Evolutionary conservation across 1,139 yeast species (phyloP).

Genomic region (Wickerhamomyces sp.): DNA sequence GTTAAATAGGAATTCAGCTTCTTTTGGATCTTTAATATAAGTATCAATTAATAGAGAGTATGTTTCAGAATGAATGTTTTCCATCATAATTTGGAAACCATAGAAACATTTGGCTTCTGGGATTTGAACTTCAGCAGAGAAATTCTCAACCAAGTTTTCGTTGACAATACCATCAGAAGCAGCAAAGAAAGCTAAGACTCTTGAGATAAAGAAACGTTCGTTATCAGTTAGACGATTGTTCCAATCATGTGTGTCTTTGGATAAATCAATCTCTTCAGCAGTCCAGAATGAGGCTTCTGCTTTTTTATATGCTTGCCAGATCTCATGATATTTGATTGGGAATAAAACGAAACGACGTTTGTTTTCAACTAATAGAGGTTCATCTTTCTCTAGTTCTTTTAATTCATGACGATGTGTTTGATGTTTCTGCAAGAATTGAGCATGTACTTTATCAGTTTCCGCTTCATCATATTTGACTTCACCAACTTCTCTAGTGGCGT

Average conservation of each 20-base stretch:
- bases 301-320: conserved; percentile 98
- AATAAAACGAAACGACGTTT: conserved; percentile 86
- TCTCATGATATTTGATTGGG: conserved; percentile 96
- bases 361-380: conserved; percentile 86
- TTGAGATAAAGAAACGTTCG: conserved; percentile 85
- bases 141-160: conserved; percentile 94
- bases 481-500: conserved; percentile 3
- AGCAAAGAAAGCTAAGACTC: conserved; percentile 96
- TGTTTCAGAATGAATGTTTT: conserved; percentile 96
- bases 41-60: conserved; percentile 92
- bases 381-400: conserved; percentile 77
- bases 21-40: conserved; percentile 91
- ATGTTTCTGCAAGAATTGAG: conserved; percentile 53
- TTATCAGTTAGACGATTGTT: conserved; percentile 77
- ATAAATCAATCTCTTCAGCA: conserved; percentile 95
- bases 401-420: conserved; percentile 66
- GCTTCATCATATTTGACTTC: conserved; percentile 6
- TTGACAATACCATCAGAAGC: conserved; percentile 98
- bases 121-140: conserved; percentile 93
- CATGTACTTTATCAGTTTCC: conserved; percentile 32
- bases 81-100: conserved; percentile 99
- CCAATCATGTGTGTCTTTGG: conserved; percentile 92
- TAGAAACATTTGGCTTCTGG: conserved; percentile 99
- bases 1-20: conserved; percentile 81
- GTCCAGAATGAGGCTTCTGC: conserved; percentile 99